Percentiles rank a stretch among this genome's conserved stretches.
These are phyloP conservation scores for Typha latifolia DNA, from an alignment of 176 grass and related monocot genomes.

Conservation along the genomic window DNA sequence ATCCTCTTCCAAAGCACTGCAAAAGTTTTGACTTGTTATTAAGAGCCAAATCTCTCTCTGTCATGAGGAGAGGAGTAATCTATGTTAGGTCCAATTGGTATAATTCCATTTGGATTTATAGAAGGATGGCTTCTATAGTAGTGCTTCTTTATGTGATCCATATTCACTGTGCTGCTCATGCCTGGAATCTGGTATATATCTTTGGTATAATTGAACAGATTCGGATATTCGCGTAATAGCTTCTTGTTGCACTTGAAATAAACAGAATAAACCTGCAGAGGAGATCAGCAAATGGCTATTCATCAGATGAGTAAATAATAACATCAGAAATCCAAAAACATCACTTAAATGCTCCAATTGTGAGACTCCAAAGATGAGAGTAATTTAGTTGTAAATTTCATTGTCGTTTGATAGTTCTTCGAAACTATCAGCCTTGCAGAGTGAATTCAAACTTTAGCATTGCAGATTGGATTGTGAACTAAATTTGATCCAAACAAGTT, in stretches of 20 bases:
- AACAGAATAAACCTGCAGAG: conserved; percentile 66
- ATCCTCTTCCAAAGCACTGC: no score
- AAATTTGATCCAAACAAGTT: no score
- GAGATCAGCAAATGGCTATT: no score
- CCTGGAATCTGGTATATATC: conserved; percentile 81
- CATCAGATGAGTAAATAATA: no score
- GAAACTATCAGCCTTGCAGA: no score
- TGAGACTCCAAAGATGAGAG: no score
- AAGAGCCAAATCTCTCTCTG: conserved; percentile 49
- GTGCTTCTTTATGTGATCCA: conserved; percentile 84
- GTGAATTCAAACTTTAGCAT: no score
- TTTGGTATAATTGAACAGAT: conserved; percentile 94
- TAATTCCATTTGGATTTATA: conserved; percentile 62
- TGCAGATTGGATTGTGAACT: no score
- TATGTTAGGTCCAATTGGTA: conserved; percentile 61
- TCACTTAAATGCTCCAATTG: no score
- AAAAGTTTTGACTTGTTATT: no score
- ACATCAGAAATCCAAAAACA: background rate
- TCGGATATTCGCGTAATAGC: conserved; percentile 62
- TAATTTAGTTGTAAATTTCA: no score
- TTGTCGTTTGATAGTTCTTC: no score
- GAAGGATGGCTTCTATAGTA: conserved; percentile 91
- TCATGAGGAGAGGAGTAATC: conserved; percentile 75
- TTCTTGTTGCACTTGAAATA: conserved; percentile 98
- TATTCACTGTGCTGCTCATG: conserved; percentile 59